phyloP scores from a whole-genome alignment of 2,329 filamentous ascomycete genomes.

The Colletotrichum eremochloae region DNA sequence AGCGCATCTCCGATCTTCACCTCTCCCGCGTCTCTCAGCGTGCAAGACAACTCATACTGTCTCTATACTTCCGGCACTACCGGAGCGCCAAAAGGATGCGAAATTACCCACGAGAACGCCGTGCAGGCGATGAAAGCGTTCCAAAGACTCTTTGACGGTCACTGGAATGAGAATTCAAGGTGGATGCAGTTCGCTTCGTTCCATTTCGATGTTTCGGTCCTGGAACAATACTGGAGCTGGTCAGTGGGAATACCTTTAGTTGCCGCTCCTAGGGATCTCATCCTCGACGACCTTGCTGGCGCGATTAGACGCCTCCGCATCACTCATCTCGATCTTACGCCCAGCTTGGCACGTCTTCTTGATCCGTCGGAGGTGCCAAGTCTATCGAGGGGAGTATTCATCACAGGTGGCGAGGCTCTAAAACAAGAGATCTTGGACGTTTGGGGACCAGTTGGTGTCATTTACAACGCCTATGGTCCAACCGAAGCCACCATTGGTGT shows the following conservation, averaged over 20 bases:
- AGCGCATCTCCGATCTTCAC: constrained; percentile 44
- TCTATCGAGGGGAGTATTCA: constrained; percentile 87
- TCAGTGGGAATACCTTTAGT: constrained; percentile 88
- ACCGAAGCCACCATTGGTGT: constrained; percentile 95
- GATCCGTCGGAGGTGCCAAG: constrained; percentile 85
- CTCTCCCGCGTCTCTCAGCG: constrained; percentile 43
- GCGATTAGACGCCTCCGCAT: constrained; percentile 80
- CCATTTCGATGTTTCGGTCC: constrained; percentile 92
- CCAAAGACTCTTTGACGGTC: constrained; percentile 79
- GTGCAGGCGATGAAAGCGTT: constrained; percentile 93
- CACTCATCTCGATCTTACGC: constrained; percentile 93
- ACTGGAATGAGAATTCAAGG: constrained; percentile 80
- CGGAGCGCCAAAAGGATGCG: constrained; percentile 87
- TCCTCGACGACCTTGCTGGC: constrained; percentile 84
- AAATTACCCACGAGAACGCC: constrained; percentile 89
- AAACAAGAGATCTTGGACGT: constrained; percentile 89
- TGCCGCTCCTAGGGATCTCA: constrained; percentile 83
- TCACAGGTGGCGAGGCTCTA: constrained; percentile 89
- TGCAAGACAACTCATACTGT: constrained; percentile 79
- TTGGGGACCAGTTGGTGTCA: constrained; percentile 84
- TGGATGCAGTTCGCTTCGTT: constrained; percentile 96
- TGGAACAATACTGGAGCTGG: constrained; percentile 98
- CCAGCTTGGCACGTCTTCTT: constrained; percentile 83
- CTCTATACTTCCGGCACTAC: constrained; percentile 92
- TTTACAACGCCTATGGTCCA: constrained; percentile 94